phyloP scores from a whole-genome alignment of 805 yeast genomes.

The Pichia manshurica region DNA sequence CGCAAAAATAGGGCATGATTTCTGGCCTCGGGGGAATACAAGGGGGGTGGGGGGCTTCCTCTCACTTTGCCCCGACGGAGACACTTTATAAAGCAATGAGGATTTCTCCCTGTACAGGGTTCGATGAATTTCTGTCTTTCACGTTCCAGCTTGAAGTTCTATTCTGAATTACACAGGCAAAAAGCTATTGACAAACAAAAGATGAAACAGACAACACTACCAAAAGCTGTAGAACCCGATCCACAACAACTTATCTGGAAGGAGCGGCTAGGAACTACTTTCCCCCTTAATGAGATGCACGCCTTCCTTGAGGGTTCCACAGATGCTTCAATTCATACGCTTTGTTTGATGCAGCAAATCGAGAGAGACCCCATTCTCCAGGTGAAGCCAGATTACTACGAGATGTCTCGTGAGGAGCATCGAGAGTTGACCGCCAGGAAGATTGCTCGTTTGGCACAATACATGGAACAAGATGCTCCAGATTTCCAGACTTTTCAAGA shows the following conservation, averaged over 20 bases:
- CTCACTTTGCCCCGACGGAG: too few relatives aligned
- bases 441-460: constrained; percentile 55
- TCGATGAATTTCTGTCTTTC: too few relatives aligned
- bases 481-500: constrained; percentile 44
- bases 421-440: constrained; percentile 56
- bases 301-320: constrained; percentile 49
- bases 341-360: constrained; percentile 48
- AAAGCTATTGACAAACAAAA: too few relatives aligned
- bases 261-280: constrained; percentile 41
- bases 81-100: too few relatives aligned
- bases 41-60: too few relatives aligned
- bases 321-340: constrained; percentile 42
- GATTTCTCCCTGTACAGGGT: too few relatives aligned
- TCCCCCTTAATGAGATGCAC: constrained; percentile 44
- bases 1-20: too few relatives aligned
- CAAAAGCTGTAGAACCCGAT: constrained; percentile 27
- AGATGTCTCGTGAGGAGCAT: constrained; percentile 48
- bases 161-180: too few relatives aligned
- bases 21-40: too few relatives aligned
- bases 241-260: constrained; percentile 34
- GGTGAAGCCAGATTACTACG: constrained; percentile 51
- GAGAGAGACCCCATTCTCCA: constrained; percentile 63
- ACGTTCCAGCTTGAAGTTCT: too few relatives aligned
- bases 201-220: constrained; percentile 32
- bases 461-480: constrained; percentile 43